Base-by-base conservation (phyloP, 1,284 basidiomycete species). In the Papiliotrema laurentii region DNA sequence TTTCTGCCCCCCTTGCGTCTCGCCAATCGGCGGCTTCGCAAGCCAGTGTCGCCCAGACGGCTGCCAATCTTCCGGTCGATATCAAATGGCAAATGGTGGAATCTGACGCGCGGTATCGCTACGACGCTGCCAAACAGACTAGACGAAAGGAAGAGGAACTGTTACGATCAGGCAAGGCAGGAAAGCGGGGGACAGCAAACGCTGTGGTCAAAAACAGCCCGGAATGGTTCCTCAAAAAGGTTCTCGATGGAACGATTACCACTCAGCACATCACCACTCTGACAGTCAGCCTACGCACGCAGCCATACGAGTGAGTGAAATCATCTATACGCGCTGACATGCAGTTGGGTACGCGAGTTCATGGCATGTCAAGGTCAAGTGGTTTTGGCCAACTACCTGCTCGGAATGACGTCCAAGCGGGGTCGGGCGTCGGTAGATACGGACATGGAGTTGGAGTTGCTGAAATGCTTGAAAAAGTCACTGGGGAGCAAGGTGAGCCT, bases 31-130 rank as follows among this genome's bases (percentile, higher is more conserved):
- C 66, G 22, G 59, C 61, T 1, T 63, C 70, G 14, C 54, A 61
- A 35, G 27, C 28, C 40, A 48, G 36, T 1, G 54, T 63, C 9
- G 60, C 61, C 2, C 54, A 53, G n/a, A 58, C 56, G 3, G 59
- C 67, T 9, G 38, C 48, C 1, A 76, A 77, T 39, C 75, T 92
- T 25, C 67, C 82, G 1, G 79, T 86, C 26, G 87, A 92, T 43
- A 90, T 90, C 69, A 97, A 97, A 73, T 97, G 93, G 93, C 79
- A 80, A 55, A 83, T 97, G 64, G 87, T 97, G 10, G 83, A 87
- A 69, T 89, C 84, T 57, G 86, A 89, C 60, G 85, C 87, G 61
- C 84, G 86, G 48, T 79, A 86, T 50, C 82, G 86, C 36, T 90
- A 85, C 83, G 84, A 82, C 60, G 83, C 83, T 83, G 58, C 80